These are phyloP conservation scores for Sphaerulina vaccinii DNA, from an alignment of 2,329 filamentous ascomycete genomes.

Conservation along the genomic window DNA sequence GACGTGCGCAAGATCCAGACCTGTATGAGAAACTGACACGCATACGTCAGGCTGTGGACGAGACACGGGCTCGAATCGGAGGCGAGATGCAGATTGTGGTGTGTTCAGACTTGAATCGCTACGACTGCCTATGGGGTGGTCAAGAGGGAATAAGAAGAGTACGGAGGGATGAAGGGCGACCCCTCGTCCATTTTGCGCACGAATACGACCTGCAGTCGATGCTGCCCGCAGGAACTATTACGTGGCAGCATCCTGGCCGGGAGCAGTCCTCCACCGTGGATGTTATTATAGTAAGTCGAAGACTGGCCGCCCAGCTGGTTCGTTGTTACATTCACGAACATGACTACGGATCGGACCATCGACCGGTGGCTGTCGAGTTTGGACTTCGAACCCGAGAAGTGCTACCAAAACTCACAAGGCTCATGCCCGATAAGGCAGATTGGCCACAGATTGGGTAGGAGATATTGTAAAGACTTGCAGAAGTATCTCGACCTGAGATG, in stretches of 20 bases:
- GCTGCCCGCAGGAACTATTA: background rate
- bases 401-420: background rate
- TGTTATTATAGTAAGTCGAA: background rate
- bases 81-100: background rate
- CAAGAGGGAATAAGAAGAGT: background rate
- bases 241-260: background rate
- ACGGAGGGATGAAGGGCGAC: background rate
- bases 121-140: background rate
- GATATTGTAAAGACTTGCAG: background rate
- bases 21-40: background rate
- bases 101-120: background rate
- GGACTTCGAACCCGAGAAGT: background rate
- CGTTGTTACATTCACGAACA: background rate
- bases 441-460: background rate
- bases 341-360: background rate
- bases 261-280: background rate
- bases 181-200: background rate
- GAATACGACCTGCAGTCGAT: background rate
- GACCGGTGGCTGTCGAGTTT: constrained; percentile 1
- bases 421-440: background rate
- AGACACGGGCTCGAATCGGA: background rate
- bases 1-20: background rate
- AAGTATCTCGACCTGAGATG: background rate
- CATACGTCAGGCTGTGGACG: background rate
- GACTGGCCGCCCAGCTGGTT: background rate